Evolutionary conservation across 116 monocot genomes (phyloP).

Genomic region (Zostera marina): DNA sequence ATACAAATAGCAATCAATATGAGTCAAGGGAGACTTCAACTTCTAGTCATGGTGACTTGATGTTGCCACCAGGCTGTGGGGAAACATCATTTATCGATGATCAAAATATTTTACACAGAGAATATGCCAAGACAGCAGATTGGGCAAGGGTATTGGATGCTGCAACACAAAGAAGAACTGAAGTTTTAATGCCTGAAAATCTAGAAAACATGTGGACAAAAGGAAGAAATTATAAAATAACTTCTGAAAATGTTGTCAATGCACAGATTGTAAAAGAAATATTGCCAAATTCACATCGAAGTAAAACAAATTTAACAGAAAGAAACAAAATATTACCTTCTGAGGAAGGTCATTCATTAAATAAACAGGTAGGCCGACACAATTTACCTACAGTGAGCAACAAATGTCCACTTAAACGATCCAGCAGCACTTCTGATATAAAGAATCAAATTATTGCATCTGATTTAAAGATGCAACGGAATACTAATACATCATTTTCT

Average conservation of each 20-base stretch:
- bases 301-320: constrained; percentile 18
- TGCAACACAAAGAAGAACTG: constrained; percentile 82
- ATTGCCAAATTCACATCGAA: constrained; percentile 7
- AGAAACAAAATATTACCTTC: constrained; percentile 12
- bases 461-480: constrained; percentile 12
- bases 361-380: constrained; percentile 14
- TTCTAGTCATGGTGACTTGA: constrained; percentile 21
- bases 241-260: constrained; percentile 8
- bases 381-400: constrained; percentile 8
- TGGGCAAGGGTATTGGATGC: constrained; percentile 79
- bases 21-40: constrained; percentile 6
- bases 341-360: constrained; percentile 12
- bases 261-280: constrained; percentile 23
- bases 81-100: constrained; percentile 6
- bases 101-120: constrained; percentile 8
- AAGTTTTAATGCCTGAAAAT: constrained; percentile 96
- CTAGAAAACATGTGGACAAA: constrained; percentile 97
- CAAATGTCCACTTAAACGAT: constrained; percentile 45
- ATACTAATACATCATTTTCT: constrained; percentile 22
- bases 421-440: constrained; percentile 42
- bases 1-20: constrained; percentile 10
- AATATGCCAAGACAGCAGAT: constrained; percentile 38
- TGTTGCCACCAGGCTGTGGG: constrained; percentile 9
- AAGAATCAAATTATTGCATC: not conserved
- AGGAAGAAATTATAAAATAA: constrained; percentile 86